Conservation (phyloP, 345 rosid genomes). For the Geranium brycei region DNA sequence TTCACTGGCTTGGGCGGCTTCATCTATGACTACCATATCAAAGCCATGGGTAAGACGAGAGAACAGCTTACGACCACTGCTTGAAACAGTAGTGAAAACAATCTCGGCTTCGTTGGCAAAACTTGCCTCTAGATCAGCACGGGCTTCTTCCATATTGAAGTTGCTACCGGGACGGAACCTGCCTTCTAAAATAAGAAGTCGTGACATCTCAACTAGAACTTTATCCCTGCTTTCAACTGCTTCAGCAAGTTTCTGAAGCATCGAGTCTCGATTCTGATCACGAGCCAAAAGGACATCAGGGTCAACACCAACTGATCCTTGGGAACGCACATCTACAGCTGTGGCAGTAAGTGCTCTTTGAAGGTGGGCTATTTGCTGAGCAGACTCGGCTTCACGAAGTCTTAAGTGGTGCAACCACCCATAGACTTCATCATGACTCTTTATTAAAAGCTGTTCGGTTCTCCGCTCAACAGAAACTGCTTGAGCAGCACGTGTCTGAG, state of each 20-base stretch:
- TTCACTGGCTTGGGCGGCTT: slow-evolving; percentile 99
- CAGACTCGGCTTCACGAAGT: slow-evolving; percentile 60
- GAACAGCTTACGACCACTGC: slow-evolving; percentile 95
- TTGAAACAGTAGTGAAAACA: slow-evolving; percentile 96
- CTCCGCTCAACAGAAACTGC: slow-evolving; percentile 98
- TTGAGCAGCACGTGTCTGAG: slow-evolving; percentile 97
- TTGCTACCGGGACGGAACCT: slow-evolving; percentile 65
- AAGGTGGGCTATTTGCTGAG: slow-evolving; percentile 67
- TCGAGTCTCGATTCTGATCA: slow-evolving; percentile 76
- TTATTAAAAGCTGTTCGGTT: slow-evolving; percentile 74
- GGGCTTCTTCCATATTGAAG: slow-evolving; percentile 95
- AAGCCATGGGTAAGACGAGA: slow-evolving; percentile 97
- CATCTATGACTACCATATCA: slow-evolving; percentile 98
- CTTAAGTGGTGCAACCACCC: slow-evolving; percentile 78
- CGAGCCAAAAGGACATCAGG: slow-evolving; percentile 84
- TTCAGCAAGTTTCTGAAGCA: slow-evolving; percentile 88
- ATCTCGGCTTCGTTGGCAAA: slow-evolving; percentile 99
- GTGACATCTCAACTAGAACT: slow-evolving; percentile 94
- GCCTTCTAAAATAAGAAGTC: slow-evolving; percentile 72
- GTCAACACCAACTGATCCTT: slow-evolving; percentile 96
- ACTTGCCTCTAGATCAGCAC: slow-evolving; percentile 92
- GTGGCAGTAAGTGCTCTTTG: slow-evolving; percentile 65
- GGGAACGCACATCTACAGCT: slow-evolving; percentile 70
- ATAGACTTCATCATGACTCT: slow-evolving; percentile 72
- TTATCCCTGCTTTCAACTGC: slow-evolving; percentile 92